A percentile compares a stretch with the other conserved stretches of the same genome.
Conservation (phyloP, 176 grass and related monocot genomes). For the Aegilops bicornis region DNA sequence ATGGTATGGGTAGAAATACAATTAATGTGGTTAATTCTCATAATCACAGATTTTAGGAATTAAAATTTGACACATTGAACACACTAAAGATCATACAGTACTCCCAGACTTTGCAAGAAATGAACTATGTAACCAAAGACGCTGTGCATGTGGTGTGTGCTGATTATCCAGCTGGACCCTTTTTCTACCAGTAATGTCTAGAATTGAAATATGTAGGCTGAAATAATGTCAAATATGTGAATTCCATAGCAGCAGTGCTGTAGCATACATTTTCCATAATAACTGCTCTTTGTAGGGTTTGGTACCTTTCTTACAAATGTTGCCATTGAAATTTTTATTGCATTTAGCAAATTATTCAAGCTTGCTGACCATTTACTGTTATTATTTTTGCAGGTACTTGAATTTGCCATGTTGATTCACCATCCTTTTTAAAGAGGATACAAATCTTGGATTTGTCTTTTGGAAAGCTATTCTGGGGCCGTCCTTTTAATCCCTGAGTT, state of each 20-base stretch:
- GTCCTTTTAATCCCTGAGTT: conserved; percentile 11
- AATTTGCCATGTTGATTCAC: conserved; percentile 35
- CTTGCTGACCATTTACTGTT: not conserved
- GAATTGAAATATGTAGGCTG: not conserved
- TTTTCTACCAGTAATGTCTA: not conserved
- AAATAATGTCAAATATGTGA: not conserved
- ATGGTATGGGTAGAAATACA: not conserved
- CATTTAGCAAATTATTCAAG: not conserved
- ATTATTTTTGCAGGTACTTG: conserved; percentile 49
- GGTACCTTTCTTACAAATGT: not conserved
- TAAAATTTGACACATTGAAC: not conserved
- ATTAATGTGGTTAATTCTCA: not conserved
- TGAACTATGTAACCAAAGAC: not conserved
- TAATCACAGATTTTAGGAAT: not conserved
- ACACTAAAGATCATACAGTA: not conserved
- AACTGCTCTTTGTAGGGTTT: not conserved
- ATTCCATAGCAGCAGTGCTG: not conserved
- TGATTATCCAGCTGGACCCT: not conserved
- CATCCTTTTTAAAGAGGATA: conserved; percentile 56
- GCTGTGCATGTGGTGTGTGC: not conserved
- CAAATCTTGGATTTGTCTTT: conserved; percentile 16
- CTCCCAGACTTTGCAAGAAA: not conserved
- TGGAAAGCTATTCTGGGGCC: conserved; percentile 42
- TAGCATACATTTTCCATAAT: not conserved
- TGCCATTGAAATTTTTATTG: not conserved